A percentile compares a stretch with the other conserved stretches of the same genome.
phyloP scores from a whole-genome alignment of 2,329 filamentous ascomycete genomes.

The Dactylellina drechsleri region DNA sequence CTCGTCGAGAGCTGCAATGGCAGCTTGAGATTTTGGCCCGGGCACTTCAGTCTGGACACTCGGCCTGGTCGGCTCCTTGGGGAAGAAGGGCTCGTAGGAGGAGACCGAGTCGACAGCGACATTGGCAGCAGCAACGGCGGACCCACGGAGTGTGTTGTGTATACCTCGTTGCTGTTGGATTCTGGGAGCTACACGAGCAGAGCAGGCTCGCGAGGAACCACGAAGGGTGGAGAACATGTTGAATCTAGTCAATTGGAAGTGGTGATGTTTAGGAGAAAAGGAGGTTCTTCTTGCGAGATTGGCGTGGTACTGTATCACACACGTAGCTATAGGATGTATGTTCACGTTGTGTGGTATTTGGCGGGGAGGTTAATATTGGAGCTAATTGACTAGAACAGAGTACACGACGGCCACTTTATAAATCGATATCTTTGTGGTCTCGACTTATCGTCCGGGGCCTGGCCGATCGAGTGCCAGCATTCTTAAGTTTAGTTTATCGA shows the following conservation, averaged over 20 bases:
- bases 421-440: neutral
- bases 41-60: constrained; percentile 61
- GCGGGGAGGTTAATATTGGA: constrained; percentile 10
- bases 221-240: constrained; percentile 50
- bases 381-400: neutral
- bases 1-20: constrained; percentile 63
- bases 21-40: constrained; percentile 61
- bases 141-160: constrained; percentile 46
- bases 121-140: constrained; percentile 45
- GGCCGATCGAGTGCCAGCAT: constrained; percentile 17
- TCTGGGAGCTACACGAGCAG: constrained; percentile 23
- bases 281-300: constrained; percentile 18
- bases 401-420: constrained; percentile 53
- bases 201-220: constrained; percentile 36
- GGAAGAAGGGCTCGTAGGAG: constrained; percentile 55
- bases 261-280: constrained; percentile 12
- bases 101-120: constrained; percentile 50
- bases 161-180: constrained; percentile 49
- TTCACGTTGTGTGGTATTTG: constrained; percentile 18
- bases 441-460: constrained; percentile 36
- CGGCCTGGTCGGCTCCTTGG: constrained; percentile 57
- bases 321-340: neutral
- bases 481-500: too few species aligned
- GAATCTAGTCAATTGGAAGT: constrained; percentile 24
- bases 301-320: neutral